phyloP scores from a whole-genome alignment of 495 filamentous ascomycete genomes.

The Glarea lozoyensis region DNA sequence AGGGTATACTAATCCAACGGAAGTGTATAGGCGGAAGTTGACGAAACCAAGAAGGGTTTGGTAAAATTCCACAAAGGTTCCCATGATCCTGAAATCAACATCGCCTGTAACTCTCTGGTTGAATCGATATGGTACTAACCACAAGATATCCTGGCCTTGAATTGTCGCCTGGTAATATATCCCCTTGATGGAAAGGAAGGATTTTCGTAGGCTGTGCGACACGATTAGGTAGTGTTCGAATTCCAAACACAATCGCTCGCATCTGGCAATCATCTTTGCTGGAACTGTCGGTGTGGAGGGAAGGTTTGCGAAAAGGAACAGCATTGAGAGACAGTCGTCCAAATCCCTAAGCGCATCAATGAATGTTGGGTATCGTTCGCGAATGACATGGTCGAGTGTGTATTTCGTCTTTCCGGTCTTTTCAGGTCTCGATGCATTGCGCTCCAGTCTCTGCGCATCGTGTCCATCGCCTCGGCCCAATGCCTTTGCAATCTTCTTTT shows the following conservation, averaged over 20 bases:
- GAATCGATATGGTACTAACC: conserved; percentile 95
- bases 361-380: conserved; percentile 97
- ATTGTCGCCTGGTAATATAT: conserved; percentile 99
- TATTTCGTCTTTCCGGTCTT: conserved; percentile 77
- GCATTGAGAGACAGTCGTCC: conserved; percentile 92
- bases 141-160: conserved; percentile 94
- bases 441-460: conserved; percentile 62
- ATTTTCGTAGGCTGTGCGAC: conserved; percentile 83
- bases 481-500: conserved; percentile 91
- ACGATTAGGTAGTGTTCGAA: conserved; percentile 96
- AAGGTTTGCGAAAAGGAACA: conserved; percentile 96
- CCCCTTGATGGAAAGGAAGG: conserved; percentile 96
- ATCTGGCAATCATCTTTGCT: conserved; percentile 84
- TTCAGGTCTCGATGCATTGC: conserved; percentile 60
- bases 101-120: conserved; percentile 88
- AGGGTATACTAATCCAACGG: conserved; percentile 83
- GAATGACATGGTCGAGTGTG: conserved; percentile 90
- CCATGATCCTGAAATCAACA: conserved; percentile 98
- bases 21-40: conserved; percentile 88
- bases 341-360: conserved; percentile 89
- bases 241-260: conserved; percentile 83
- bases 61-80: conserved; percentile 97
- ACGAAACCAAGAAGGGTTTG: conserved; percentile 91
- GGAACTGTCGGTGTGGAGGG: conserved; percentile 80
- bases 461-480: conserved; percentile 84